phyloP scores from a whole-genome alignment of 306 rosid genomes.

The Boehmeria nivea region DNA sequence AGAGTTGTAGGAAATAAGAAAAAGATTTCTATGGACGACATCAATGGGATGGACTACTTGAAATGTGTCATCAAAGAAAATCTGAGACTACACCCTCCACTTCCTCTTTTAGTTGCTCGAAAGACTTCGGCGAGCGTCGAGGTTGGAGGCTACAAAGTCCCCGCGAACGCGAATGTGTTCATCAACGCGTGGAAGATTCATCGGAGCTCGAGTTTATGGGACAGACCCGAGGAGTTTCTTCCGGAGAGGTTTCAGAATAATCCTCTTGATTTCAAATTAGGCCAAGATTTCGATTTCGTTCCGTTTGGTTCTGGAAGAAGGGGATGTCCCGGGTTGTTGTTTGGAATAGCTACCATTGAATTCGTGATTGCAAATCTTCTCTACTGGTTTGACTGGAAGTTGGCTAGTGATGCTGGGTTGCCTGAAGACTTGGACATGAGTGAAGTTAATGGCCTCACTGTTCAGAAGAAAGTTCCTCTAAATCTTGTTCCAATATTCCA shows the following conservation, averaged over 20 bases:
- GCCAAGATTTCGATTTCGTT: conserved; percentile 18
- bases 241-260: conserved; percentile 39
- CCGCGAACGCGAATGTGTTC: conserved; percentile 24
- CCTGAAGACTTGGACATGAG: conserved; percentile 28
- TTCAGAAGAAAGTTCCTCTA: conserved; percentile 32
- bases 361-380: conserved; percentile 20
- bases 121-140: conserved; percentile 18
- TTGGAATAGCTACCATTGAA: background rate
- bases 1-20: conserved; percentile 32
- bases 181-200: conserved; percentile 52
- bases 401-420: background rate
- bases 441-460: conserved; percentile 19
- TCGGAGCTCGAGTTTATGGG: conserved; percentile 33
- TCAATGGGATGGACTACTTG: conserved; percentile 39
- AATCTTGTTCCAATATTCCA: conserved; percentile 18
- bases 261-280: conserved; percentile 16
- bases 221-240: conserved; percentile 25
- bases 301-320: conserved; percentile 34
- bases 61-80: conserved; percentile 44
- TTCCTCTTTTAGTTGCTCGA: conserved; percentile 34
- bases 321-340: conserved; percentile 16
- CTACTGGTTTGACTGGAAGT: conserved; percentile 42
- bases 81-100: conserved; percentile 42
- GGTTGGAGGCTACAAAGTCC: conserved; percentile 39
- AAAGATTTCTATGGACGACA: conserved; percentile 28